Evolutionary conservation across 305 asterid species (phyloP).

Genomic region (Withania somnifera): DNA sequence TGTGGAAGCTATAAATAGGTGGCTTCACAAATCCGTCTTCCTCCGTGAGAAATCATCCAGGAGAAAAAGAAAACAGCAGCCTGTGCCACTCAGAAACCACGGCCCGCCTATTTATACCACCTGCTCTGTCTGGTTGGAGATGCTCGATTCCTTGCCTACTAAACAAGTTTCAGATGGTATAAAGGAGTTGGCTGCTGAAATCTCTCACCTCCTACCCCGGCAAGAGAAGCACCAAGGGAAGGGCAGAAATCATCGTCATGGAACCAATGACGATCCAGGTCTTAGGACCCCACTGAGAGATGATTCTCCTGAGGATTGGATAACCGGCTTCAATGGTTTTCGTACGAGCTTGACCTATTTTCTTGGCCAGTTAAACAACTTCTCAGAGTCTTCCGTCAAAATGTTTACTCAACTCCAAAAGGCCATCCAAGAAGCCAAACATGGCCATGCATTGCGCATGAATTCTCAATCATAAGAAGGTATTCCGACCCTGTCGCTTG

Average conservation of each 20-base stretch:
- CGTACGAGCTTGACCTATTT: conserved; percentile 46
- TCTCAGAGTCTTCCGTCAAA: conserved; percentile 45
- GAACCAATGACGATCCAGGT: conserved; percentile 12
- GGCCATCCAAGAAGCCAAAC: conserved; percentile 46
- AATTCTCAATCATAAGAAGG: conserved; percentile 11
- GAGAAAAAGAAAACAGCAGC: conserved; percentile 44
- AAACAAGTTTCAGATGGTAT: conserved; percentile 58
- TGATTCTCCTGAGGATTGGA: conserved; percentile 31
- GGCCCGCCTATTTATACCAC: conserved; percentile 91
- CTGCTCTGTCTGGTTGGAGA: conserved; percentile 74
- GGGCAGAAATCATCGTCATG: conserved; percentile 12
- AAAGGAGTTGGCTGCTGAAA: conserved; percentile 59
- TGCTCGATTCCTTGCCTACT: conserved; percentile 41
- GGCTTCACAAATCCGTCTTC: conserved; percentile 75
- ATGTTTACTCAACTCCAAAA: conserved; percentile 50
- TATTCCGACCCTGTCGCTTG: not conserved
- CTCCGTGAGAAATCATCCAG: conserved; percentile 45
- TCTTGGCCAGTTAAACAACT: conserved; percentile 50
- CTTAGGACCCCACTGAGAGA: conserved; percentile 14
- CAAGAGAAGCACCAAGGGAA: conserved; percentile 70
- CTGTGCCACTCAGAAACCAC: conserved; percentile 37
- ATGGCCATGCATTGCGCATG: conserved; percentile 30
- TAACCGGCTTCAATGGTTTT: conserved; percentile 45
- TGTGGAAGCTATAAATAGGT: conserved; percentile 59
- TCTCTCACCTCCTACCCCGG: conserved; percentile 59